Evolutionary conservation across 495 filamentous ascomycete species (phyloP).

Genomic region (Aspergillus steynii): DNA sequence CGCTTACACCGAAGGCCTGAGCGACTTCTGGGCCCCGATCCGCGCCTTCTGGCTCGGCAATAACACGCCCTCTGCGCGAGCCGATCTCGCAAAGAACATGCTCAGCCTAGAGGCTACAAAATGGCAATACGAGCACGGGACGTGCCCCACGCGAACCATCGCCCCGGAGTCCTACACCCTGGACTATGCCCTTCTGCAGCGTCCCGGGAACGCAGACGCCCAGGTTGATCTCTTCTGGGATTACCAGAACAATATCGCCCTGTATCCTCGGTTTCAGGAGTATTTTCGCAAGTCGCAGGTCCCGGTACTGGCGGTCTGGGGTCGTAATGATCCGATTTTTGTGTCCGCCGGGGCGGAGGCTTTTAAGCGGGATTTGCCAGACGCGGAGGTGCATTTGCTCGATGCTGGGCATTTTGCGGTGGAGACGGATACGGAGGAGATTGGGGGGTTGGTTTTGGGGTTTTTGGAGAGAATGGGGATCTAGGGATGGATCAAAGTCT

Average conservation of each 20-base stretch:
- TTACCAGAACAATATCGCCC: constrained; percentile 53
- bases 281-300: constrained; percentile 56
- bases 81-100: constrained; percentile 34
- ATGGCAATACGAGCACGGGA: constrained; percentile 58
- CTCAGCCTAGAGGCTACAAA: constrained; percentile 50
- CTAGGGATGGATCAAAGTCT: background rate
- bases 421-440: constrained; percentile 52
- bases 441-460: constrained; percentile 47
- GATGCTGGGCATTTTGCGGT: constrained; percentile 66
- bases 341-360: constrained; percentile 59
- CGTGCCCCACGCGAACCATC: constrained; percentile 33
- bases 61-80: constrained; percentile 32
- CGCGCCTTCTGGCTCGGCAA: constrained; percentile 49
- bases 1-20: constrained; percentile 61
- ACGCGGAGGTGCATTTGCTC: constrained; percentile 51
- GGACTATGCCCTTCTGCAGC: constrained; percentile 51
- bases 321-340: constrained; percentile 61
- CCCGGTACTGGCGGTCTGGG: constrained; percentile 62
- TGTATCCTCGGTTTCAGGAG: constrained; percentile 61
- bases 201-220: constrained; percentile 52
- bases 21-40: constrained; percentile 56
- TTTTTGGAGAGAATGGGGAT: constrained; percentile 42
- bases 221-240: constrained; percentile 61
- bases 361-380: constrained; percentile 54
- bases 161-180: constrained; percentile 52